Percentiles rank a stretch among this genome's conserved stretches.
These are phyloP conservation scores for Citrus sp. DNA, from an alignment of 345 rosid genomes.

Conservation along the genomic window DNA sequence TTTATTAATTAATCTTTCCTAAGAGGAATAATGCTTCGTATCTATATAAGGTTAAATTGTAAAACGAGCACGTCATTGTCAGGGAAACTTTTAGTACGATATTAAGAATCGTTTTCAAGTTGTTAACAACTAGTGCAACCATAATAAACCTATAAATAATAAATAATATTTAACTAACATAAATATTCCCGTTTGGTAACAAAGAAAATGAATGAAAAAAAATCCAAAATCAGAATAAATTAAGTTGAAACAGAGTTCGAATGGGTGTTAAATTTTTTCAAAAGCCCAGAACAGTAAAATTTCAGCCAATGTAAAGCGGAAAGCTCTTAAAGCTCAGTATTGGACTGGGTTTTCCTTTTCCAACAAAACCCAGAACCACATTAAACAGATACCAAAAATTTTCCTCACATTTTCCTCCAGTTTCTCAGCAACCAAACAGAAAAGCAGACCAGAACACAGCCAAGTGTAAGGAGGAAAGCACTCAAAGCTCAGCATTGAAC, in stretches of 20 bases:
- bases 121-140: not conserved
- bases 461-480: not conserved
- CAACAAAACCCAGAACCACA: constrained; percentile 2
- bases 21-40: not conserved
- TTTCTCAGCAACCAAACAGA: constrained; percentile 24
- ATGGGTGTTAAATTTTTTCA: not conserved
- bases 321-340: not conserved
- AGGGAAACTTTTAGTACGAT: not conserved
- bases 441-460: not conserved
- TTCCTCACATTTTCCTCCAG: not conserved
- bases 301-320: not conserved
- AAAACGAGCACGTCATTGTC: not conserved
- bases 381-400: not conserved
- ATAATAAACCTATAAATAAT: not conserved
- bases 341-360: not conserved
- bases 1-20: not conserved
- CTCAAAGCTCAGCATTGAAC: not conserved
- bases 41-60: not conserved
- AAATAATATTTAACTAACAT: not conserved
- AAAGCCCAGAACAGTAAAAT: not conserved
- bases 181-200: constrained; percentile 8
- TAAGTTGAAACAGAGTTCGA: not conserved
- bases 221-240: not conserved
- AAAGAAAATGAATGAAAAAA: constrained; percentile 14
- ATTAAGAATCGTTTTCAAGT: constrained; percentile 1